A percentile compares a stretch with the other conserved stretches of the same genome.
These are phyloP conservation scores for Lipomyces chichibuensis DNA, from an alignment of 805 yeast species.

Conservation along the genomic window DNA sequence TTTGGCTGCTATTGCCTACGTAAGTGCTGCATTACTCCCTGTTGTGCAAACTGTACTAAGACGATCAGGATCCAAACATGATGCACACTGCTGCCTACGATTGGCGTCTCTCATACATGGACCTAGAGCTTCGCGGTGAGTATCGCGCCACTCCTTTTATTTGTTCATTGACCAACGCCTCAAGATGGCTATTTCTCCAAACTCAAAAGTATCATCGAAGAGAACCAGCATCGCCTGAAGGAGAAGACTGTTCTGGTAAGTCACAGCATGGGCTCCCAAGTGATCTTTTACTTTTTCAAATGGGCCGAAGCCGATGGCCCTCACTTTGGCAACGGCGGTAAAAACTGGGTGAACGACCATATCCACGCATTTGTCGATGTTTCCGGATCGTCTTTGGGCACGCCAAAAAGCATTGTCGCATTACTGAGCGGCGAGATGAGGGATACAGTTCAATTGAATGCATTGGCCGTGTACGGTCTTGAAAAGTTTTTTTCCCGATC, in stretches of 20 bases:
- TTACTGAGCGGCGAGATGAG: slow-evolving; percentile 97
- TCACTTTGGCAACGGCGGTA: slow-evolving; percentile 88
- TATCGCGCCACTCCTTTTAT: slow-evolving; percentile 46
- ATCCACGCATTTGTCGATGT: slow-evolving; percentile 82
- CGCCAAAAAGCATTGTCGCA: slow-evolving; percentile 93
- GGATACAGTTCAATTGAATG: slow-evolving; percentile 92
- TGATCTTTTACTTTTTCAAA: slow-evolving; percentile 82
- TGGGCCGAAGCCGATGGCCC: slow-evolving; percentile 94
- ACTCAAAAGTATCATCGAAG: slow-evolving; percentile 73
- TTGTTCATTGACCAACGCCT: background rate
- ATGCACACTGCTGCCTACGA: slow-evolving; percentile 94
- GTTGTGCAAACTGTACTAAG: background rate
- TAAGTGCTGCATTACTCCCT: background rate
- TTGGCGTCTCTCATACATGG: slow-evolving; percentile 91
- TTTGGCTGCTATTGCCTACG: slow-evolving; percentile 86
- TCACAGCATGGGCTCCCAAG: slow-evolving; percentile 97
- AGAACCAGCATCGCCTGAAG: slow-evolving; percentile 55
- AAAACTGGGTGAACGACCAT: slow-evolving; percentile 81
- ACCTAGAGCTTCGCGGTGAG: slow-evolving; percentile 82
- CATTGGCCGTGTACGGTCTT: slow-evolving; percentile 88
- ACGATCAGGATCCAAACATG: slow-evolving; percentile 67
- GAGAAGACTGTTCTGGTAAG: slow-evolving; percentile 77
- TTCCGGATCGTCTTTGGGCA: slow-evolving; percentile 87
- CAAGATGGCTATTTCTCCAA: slow-evolving; percentile 56
- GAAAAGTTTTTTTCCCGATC: slow-evolving; percentile 90